Base-by-base conservation (phyloP, 2,329 filamentous ascomycete species). In the Alternaria alternata region DNA sequence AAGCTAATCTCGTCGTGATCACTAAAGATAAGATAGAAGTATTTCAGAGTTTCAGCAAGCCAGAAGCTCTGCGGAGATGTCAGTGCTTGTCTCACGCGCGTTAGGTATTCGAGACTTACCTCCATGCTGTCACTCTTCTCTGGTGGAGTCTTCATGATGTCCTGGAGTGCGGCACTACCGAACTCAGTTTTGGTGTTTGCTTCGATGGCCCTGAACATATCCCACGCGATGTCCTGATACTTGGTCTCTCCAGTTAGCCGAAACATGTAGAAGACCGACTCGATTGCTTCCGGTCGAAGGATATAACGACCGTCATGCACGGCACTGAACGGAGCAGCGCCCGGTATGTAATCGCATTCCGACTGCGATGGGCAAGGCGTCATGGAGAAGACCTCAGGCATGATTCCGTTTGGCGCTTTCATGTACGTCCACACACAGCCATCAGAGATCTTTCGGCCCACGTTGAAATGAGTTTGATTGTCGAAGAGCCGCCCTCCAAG, bases 11-110 rank as follows among this genome's bases (percentile, higher is more conserved):
- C 68, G 16, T 85, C 82, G 0, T 90, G 89, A 57, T 88, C 85
- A 22, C 88, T 88, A 75, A 91, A 97, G 51, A 96, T 83, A 57
- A 97, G 78, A 76, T 93, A 97, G 67, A 95, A 96, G 75, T 96
- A 96, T 82, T 96, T 97, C 69, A 97, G 82, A 39, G 93, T 97
- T 83, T 97, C 93, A 4, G 91, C 91, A 62, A 93, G 83, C 92
- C 93, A 97, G 78, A 96, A 96, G 72, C 91, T 94, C 81, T 96
- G n/a, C 30, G 9, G 20, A 4, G 2, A 32, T 14, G 26, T 48
- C 18, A 48, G 44, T 20, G 28, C 16, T 34, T 47, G 26, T 47
- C 7, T 16, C 18, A 32, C n/a, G 20, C 14, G 11, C 44, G 32
- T 22, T 18, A 11, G 9, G 6, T 22, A 2, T 22, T n/a, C 4